Conservation (phyloP, 2,329 filamentous ascomycete species). For the Elsinoe australis region DNA sequence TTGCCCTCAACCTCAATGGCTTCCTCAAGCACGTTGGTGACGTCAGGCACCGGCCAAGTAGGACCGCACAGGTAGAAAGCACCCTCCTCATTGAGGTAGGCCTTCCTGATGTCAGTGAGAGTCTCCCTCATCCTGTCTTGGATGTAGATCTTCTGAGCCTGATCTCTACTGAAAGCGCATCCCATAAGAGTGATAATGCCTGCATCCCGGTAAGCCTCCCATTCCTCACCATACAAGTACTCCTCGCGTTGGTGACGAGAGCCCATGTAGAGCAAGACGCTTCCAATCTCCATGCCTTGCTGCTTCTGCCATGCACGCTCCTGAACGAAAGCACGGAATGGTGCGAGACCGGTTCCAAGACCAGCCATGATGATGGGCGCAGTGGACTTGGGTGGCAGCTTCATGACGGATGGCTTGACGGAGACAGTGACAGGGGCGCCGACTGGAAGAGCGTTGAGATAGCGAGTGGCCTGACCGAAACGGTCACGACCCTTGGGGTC, state of each 20-base stretch:
- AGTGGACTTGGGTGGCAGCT: slow-evolving; percentile 78
- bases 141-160: slow-evolving; percentile 98
- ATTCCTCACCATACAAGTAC: slow-evolving; percentile 97
- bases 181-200: slow-evolving; percentile 92
- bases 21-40: slow-evolving; percentile 88
- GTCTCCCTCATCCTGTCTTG: slow-evolving; percentile 96
- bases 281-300: slow-evolving; percentile 90
- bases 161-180: slow-evolving; percentile 89
- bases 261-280: slow-evolving; percentile 92
- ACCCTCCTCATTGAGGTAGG: slow-evolving; percentile 80
- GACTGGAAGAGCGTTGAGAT: slow-evolving; percentile 66
- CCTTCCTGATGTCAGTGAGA: slow-evolving; percentile 69
- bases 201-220: slow-evolving; percentile 94
- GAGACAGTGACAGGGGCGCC: slow-evolving; percentile 80
- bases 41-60: slow-evolving; percentile 96
- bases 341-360: slow-evolving; percentile 89
- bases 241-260: slow-evolving; percentile 96
- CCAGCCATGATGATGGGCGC: slow-evolving; percentile 98
- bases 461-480: slow-evolving; percentile 87
- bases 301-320: slow-evolving; percentile 97
- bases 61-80: slow-evolving; percentile 96
- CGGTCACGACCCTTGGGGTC: slow-evolving; percentile 80
- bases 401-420: slow-evolving; percentile 98
- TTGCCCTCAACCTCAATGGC: slow-evolving; percentile 72
- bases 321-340: slow-evolving; percentile 97